Base-by-base conservation (phyloP, 2,329 filamentous ascomycete species). In the Pseudogymnoascus verrucosus region DNA sequence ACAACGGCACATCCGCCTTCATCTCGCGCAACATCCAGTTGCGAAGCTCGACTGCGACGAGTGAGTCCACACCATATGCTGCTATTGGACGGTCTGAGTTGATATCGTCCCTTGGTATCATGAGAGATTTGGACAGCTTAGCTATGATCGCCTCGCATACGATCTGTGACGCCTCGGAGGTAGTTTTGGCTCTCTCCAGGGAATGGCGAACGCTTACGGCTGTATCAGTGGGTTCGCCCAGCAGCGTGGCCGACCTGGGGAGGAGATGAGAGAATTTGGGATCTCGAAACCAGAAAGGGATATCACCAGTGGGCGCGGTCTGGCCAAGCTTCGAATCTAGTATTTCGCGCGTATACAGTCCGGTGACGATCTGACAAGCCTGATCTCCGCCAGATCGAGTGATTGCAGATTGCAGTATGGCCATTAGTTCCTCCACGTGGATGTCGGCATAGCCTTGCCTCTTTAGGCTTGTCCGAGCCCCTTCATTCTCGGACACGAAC, bases 391-490 rank as follows among this genome's bases (percentile, higher is more conserved):
- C 69, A 23, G 67, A 16, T 44, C n/a, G 40, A 16, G 40, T 23
- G 64, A 71, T 70, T 28, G 66, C 62, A 40, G 70, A 70, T 21
- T 66, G 61, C 31, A 72, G 60, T 40, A 66, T 62, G 31, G 64
- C 65, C 21, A 71, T 68, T 5, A 71, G 51, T 28, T 71, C 69
- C 0, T 66, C 66, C 63, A 71, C 67, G n/a, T 67, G 63, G 11
- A 68, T 62, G 5, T 37, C 60, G 1, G 63, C 65, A 54, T 65
- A 65, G n/a, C 54, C 34, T 37, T 62, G 59, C 40, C 21, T 44
- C 40, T 44, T 44, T 7, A 68, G 62, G 40, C 21, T 44, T 16
- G n/a, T 44, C 28, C 28, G 28, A 4, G 21, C 40, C 2, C 64
- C 64, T 14, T 66, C 64, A 4, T 68, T 66, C 10, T 63, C 67